A percentile compares a stretch with the other conserved stretches of the same genome.
phyloP scores from a whole-genome alignment of 345 rosid genomes.

The Salix exigua region DNA sequence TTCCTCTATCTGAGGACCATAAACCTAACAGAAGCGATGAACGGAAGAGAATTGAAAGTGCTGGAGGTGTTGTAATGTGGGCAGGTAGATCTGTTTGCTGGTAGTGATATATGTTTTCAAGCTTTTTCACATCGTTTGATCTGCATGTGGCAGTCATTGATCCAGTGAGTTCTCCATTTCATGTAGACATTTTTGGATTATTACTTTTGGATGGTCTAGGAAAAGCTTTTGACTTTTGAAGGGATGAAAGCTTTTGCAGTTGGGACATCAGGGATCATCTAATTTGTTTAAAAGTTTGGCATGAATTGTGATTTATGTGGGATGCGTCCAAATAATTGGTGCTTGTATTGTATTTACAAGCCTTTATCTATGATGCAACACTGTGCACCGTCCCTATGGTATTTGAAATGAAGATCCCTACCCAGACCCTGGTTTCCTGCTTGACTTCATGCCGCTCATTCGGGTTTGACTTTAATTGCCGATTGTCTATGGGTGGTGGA shows the following conservation, averaged over 20 bases:
- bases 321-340: neutral
- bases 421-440: neutral
- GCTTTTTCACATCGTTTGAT: neutral
- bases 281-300: constrained; percentile 4
- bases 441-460: neutral
- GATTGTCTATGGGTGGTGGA: neutral
- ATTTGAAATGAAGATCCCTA: neutral
- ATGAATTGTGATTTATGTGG: neutral
- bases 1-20: constrained; percentile 98
- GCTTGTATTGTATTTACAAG: neutral
- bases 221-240: neutral
- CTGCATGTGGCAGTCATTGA: constrained; percentile 2
- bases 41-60: constrained; percentile 91
- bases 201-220: neutral
- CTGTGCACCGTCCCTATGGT: neutral
- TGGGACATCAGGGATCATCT: neutral
- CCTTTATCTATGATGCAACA: neutral
- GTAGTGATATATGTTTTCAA: constrained; percentile 1
- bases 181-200: neutral
- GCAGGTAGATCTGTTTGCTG: constrained; percentile 54
- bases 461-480: neutral
- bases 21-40: constrained; percentile 98
- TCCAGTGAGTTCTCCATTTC: neutral
- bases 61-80: constrained; percentile 98
- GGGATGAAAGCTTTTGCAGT: neutral